phyloP scores from a whole-genome alignment of 164 flowering plant species.

The Vitis riparia region DNA sequence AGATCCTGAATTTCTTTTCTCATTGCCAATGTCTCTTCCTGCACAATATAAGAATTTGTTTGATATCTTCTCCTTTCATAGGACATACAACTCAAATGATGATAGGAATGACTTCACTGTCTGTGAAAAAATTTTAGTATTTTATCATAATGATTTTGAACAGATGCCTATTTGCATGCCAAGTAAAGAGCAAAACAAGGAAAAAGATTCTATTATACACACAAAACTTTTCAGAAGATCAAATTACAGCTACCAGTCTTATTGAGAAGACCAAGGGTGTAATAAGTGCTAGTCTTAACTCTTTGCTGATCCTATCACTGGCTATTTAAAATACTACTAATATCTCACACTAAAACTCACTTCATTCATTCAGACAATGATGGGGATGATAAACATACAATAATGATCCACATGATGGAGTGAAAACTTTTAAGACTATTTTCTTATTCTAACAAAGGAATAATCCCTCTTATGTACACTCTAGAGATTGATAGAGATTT shows the following conservation, averaged over 20 bases:
- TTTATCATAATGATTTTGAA: not conserved
- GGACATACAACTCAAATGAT: too few relatives aligned
- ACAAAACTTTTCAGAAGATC: not conserved
- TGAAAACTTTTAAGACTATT: not conserved
- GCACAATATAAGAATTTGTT: conserved; percentile 22
- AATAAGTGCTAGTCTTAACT: not conserved
- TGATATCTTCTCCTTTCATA: not conserved
- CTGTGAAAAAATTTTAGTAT: too few relatives aligned
- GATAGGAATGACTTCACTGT: too few relatives aligned
- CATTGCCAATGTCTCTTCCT: conserved; percentile 85
- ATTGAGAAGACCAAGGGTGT: conserved; percentile 3
- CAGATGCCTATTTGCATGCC: not conserved
- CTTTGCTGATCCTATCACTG: not conserved
- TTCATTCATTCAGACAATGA: too few relatives aligned
- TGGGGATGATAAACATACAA: too few relatives aligned
- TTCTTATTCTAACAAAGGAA: not conserved
- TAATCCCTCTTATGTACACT: not conserved
- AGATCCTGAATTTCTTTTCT: conserved; percentile 95
- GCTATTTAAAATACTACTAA: too few relatives aligned
- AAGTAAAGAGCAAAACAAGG: not conserved
- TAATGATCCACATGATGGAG: not conserved
- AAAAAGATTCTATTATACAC: not conserved
- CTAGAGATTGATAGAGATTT: not conserved
- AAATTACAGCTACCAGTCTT: not conserved
- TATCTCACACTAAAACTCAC: too few relatives aligned